Conservation (phyloP, 495 filamentous ascomycete genomes). For the Penicillium arizonense region DNA sequence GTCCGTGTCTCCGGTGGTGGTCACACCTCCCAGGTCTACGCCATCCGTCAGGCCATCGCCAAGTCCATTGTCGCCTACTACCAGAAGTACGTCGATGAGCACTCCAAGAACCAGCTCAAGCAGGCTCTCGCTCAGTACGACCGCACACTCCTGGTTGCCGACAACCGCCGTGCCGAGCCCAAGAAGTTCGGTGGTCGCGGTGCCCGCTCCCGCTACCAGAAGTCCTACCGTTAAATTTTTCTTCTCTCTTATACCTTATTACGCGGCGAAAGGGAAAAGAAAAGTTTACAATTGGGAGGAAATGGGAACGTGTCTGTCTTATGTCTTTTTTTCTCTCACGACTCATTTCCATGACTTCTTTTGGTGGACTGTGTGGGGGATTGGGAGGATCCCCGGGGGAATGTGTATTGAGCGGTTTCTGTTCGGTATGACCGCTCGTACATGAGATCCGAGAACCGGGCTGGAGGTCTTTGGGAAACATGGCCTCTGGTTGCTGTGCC, state of each 20-base stretch:
- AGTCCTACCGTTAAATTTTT: conserved; percentile 65
- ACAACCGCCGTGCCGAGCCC: conserved; percentile 91
- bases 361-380: conserved; percentile 16
- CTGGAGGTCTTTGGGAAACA: conserved; percentile 16
- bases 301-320: conserved; percentile 21
- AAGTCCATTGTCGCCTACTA: conserved; percentile 99
- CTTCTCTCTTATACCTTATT: conserved; percentile 17
- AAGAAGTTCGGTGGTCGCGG: conserved; percentile 88
- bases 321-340: conserved; percentile 21
- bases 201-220: conserved; percentile 96
- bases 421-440: conserved; percentile 12
- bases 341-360: conserved; percentile 29
- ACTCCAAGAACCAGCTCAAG: conserved; percentile 99
- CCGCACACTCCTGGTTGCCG: conserved; percentile 93
- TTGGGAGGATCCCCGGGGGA: conserved; percentile 18
- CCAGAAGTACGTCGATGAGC: conserved; percentile 99
- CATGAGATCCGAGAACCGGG: conserved; percentile 19
- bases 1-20: conserved; percentile 95
- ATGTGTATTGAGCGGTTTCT: conserved; percentile 23
- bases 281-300: conserved; percentile 17
- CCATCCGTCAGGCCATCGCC: conserved; percentile 97
- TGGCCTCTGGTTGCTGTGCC: conserved; percentile 15
- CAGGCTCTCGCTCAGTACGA: conserved; percentile 91
- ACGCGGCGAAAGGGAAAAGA: conserved; percentile 21
- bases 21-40: conserved; percentile 98